Conservation (phyloP, 1,284 basidiomycete genomes). For the Melanopsichium pennsylvanicum region DNA sequence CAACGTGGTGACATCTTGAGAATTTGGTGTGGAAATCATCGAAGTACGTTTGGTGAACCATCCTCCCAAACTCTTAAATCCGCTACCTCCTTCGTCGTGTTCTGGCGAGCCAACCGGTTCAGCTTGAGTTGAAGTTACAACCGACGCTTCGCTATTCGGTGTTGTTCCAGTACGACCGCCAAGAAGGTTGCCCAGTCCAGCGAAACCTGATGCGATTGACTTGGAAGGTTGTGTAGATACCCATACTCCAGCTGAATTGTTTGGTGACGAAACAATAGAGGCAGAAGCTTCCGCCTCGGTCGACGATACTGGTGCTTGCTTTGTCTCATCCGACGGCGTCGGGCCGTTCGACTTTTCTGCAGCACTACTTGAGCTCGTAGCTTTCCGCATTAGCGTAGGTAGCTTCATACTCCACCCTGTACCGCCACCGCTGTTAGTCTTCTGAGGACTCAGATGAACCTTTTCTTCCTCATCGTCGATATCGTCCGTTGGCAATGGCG, state of each 20-base stretch:
- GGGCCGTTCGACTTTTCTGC: conserved; percentile 15
- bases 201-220: conserved; percentile 32
- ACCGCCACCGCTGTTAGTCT: neutral
- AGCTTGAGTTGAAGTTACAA: neutral
- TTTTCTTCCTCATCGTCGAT: conserved; percentile 49
- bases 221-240: conserved; percentile 4
- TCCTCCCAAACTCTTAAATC: conserved; percentile 35
- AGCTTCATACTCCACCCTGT: conserved; percentile 44
- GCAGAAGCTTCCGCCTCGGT: neutral
- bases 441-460: conserved; percentile 18
- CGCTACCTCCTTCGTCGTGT: conserved; percentile 5
- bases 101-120: conserved; percentile 1
- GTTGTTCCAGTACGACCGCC: conserved; percentile 10
- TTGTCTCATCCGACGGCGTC: conserved; percentile 30
- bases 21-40: conserved; percentile 7
- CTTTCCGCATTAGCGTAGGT: conserved; percentile 45
- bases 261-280: conserved; percentile 3
- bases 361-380: conserved; percentile 29
- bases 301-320: neutral
- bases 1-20: neutral
- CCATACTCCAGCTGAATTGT: neutral
- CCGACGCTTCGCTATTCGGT: neutral
- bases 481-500: conserved; percentile 55
- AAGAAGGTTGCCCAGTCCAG: conserved; percentile 33
- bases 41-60: conserved; percentile 50